Conservation (phyloP, 352 stramenopile species). For the Bremia lactucae region DNA sequence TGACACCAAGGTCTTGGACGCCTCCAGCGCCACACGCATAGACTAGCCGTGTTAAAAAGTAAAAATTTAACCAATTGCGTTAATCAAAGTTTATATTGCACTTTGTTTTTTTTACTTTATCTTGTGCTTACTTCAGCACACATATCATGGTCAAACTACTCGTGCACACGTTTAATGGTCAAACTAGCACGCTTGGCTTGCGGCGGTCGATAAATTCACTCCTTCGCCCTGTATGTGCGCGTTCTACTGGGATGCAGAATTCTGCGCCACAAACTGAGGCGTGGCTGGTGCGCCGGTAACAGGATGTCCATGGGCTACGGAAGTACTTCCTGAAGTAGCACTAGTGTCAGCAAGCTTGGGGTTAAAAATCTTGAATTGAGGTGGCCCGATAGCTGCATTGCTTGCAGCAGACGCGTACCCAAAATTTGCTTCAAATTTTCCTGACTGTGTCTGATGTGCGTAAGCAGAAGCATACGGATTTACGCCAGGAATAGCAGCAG, state of each 20-base stretch:
- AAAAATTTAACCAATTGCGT: too few species aligned
- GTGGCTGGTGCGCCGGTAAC: conserved; percentile 18
- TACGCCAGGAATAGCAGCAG: conserved; percentile 11
- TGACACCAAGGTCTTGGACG: conserved; percentile 50
- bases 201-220: conserved; percentile 63
- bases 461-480: conserved; percentile 55
- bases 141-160: too few species aligned
- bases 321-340: conserved; percentile 6
- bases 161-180: too few species aligned
- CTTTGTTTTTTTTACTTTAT: too few species aligned
- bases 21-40: conserved; percentile 21
- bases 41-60: too few species aligned
- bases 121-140: too few species aligned
- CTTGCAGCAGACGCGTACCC: conserved; percentile 22
- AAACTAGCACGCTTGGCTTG: too few species aligned
- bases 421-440: conserved; percentile 25
- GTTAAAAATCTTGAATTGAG: conserved; percentile 86
- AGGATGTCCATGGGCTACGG: conserved; percentile 4
- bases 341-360: conserved; percentile 32
- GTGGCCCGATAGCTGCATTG: conserved; percentile 25
- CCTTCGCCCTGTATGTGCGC: conserved; percentile 34
- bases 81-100: conserved; percentile 5
- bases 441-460: conserved; percentile 10
- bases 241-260: conserved; percentile 14
- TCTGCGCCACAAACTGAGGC: too few species aligned